These are phyloP conservation scores for Tolypocladium guangdongense DNA, from an alignment of 2,329 filamentous ascomycete species.

Conservation along the genomic window DNA sequence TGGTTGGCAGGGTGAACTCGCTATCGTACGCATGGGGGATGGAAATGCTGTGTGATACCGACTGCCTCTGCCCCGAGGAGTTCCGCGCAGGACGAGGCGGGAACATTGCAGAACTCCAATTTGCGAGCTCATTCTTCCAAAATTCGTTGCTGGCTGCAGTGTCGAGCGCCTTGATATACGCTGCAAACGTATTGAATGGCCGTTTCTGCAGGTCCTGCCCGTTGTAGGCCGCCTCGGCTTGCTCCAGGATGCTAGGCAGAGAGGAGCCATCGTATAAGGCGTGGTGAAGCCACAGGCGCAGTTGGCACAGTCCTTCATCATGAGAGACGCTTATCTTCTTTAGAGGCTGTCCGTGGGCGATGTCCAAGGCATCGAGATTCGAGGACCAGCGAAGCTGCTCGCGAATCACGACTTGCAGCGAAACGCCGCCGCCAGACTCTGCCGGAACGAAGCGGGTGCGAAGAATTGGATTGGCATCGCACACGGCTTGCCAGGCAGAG, in stretches of 20 bases:
- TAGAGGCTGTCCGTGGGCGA: neutral
- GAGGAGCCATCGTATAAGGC: constrained; percentile 26
- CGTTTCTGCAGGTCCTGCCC: neutral
- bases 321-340: neutral
- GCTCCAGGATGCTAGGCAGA: constrained; percentile 16
- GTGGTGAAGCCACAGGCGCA: constrained; percentile 23
- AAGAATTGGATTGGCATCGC: constrained; percentile 18
- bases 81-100: neutral
- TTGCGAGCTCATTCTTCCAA: neutral
- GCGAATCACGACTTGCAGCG: constrained; percentile 6
- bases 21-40: constrained; percentile 12
- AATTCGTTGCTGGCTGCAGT: neutral
- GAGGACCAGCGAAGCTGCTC: constrained; percentile 5
- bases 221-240: constrained; percentile 12
- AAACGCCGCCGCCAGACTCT: neutral
- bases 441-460: constrained; percentile 20
- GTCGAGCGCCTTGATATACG: constrained; percentile 2
- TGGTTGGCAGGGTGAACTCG: constrained; percentile 23
- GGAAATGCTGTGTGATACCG: neutral
- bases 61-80: neutral
- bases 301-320: neutral
- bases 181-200: constrained; percentile 3
- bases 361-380: neutral
- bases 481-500: constrained; percentile 16
- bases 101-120: neutral